Conservation (phyloP, 1,139 yeast species). For the Suhomyces wounanorum region DNA sequence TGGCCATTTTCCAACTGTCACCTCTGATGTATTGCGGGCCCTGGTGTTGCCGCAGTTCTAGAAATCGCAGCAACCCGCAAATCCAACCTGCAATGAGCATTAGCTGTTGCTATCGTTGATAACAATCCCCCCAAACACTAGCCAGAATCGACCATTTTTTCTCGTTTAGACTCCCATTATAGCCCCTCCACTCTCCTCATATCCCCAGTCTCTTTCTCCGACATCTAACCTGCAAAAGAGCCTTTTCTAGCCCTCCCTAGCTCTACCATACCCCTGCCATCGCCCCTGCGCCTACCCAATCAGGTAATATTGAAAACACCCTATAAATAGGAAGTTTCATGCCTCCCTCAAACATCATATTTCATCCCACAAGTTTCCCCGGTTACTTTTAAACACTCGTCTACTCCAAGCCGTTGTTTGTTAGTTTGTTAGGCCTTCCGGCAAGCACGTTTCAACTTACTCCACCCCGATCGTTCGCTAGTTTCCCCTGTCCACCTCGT, state of each 20-base stretch:
- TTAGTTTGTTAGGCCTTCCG: not conserved
- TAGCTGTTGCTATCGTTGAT: not conserved
- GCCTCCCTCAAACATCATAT: conserved; percentile 1
- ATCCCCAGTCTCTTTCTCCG: not conserved
- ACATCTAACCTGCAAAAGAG: not conserved
- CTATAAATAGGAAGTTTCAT: conserved; percentile 8
- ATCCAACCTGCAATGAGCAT: conserved; percentile 6
- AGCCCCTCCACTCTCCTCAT: not conserved
- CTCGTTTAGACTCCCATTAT: too few relatives aligned
- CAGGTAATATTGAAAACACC: conserved; percentile 7
- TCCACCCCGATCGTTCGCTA: not conserved
- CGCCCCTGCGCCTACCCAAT: conserved; percentile 9
- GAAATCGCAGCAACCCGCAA: conserved; percentile 1
- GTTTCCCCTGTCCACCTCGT: not conserved
- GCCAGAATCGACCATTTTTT: too few relatives aligned
- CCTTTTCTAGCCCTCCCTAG: not conserved
- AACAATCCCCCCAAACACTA: not conserved
- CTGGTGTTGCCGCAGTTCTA: conserved; percentile 1
- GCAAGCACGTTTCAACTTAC: not conserved
- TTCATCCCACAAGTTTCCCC: not conserved
- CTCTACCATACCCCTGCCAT: not conserved
- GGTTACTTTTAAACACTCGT: not conserved
- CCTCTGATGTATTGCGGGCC: not conserved
- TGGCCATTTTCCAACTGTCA: not conserved
- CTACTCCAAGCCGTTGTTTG: not conserved